A percentile compares a stretch with the other conserved stretches of the same genome.
Evolutionary conservation across 768 basidiomycete species (phyloP).

Genomic region (Amanita inopinata): DNA sequence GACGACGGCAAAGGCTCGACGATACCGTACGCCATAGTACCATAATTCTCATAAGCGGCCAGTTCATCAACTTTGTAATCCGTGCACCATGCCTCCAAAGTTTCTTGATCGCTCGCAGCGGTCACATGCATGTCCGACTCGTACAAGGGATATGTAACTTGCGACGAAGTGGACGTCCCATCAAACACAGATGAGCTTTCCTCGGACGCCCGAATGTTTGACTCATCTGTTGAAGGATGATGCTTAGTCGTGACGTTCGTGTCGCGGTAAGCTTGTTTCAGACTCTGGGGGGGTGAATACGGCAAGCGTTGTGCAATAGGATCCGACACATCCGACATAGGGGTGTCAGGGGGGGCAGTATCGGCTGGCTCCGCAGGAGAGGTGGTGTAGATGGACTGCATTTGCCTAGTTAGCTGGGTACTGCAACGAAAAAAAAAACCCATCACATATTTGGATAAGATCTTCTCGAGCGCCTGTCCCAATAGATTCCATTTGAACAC

Average conservation of each 20-base stretch:
- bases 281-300: conserved; percentile 4
- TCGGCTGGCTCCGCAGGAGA: background rate
- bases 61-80: conserved; percentile 4
- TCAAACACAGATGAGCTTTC: conserved; percentile 1
- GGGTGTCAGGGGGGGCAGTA: conserved; percentile 1
- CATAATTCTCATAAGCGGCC: background rate
- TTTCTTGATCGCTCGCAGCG: background rate
- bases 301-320: background rate
- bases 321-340: conserved; percentile 5
- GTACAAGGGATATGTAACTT: conserved; percentile 5
- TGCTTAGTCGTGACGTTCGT: background rate
- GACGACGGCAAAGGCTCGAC: conserved; percentile 2
- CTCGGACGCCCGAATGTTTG: background rate
- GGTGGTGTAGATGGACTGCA: conserved; percentile 8
- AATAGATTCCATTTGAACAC: conserved; percentile 71
- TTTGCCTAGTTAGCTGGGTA: too few species aligned
- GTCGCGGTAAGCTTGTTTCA: conserved; percentile 6
- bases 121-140: background rate
- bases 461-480: conserved; percentile 67
- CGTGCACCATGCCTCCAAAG: conserved; percentile 1
- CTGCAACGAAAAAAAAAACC: too few species aligned
- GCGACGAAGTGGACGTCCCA: background rate
- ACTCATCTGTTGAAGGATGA: background rate
- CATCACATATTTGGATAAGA: conserved; percentile 74
- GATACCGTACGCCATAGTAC: conserved; percentile 1